A percentile compares a stretch with the other conserved stretches of the same genome.
Conservation (phyloP, 371 early-diverging fungal species). For the Nematocida major region DNA sequence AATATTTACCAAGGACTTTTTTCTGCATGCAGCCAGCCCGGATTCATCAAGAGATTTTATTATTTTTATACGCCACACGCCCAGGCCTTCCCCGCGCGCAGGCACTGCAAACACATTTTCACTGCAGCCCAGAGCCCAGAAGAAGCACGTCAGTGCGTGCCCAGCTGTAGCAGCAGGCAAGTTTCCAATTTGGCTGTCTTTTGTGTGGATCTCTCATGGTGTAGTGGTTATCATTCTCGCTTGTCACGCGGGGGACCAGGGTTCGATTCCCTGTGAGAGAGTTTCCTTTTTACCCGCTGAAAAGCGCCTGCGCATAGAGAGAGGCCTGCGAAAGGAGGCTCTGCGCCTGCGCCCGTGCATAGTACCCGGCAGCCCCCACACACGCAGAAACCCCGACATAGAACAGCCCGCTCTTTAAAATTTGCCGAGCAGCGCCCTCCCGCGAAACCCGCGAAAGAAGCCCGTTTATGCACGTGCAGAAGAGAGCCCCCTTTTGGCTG, state of each 20-base stretch:
- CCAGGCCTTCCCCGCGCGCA: too few relatives aligned
- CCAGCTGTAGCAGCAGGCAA: too few relatives aligned
- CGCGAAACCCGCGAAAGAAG: neutral
- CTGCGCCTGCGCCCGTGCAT: neutral
- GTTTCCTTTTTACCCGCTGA: conserved; percentile 55
- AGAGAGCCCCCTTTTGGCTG: neutral
- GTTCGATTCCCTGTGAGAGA: conserved; percentile 65
- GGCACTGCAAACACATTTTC: too few relatives aligned
- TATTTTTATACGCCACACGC: too few relatives aligned
- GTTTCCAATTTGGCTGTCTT: too few relatives aligned
- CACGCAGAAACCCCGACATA: neutral
- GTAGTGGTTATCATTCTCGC: conserved; percentile 64
- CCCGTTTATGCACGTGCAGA: conserved; percentile 36
- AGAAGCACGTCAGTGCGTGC: too few relatives aligned
- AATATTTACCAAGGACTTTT: too few relatives aligned
- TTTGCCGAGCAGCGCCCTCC: neutral
- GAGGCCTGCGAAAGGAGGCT: neutral
- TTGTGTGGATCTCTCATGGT: conserved; percentile 63
- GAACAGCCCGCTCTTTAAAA: neutral
- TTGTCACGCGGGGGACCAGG: conserved; percentile 65
- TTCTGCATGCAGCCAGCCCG: too few relatives aligned
- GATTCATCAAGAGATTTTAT: too few relatives aligned
- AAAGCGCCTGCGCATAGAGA: too few relatives aligned
- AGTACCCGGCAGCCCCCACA: neutral
- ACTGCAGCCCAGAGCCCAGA: too few relatives aligned